Evolutionary conservation across 345 rosid species (phyloP).

Genomic region (Clausena lansium): DNA sequence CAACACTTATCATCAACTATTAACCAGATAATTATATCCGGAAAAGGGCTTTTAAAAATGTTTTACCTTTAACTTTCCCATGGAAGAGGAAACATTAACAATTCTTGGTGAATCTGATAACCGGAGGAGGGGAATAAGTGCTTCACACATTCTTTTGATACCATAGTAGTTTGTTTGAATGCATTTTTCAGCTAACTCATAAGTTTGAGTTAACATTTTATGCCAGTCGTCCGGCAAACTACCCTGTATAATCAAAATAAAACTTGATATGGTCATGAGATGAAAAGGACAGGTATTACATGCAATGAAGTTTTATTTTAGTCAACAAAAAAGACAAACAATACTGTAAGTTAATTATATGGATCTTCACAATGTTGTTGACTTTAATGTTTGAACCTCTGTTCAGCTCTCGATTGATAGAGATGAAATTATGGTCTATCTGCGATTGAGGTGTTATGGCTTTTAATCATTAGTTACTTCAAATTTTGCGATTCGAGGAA

Average conservation of each 20-base stretch:
- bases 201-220: background rate
- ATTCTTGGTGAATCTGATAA: conserved; percentile 21
- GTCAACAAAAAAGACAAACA: background rate
- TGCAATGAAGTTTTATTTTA: too few relatives aligned
- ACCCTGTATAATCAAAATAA: conserved; percentile 11
- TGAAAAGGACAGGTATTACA: too few relatives aligned
- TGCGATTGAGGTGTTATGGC: background rate
- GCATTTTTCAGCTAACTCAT: conserved; percentile 22
- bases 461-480: too few relatives aligned
- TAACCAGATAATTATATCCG: background rate
- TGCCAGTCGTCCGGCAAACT: conserved; percentile 9
- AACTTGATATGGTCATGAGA: background rate
- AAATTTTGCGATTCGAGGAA: too few relatives aligned
- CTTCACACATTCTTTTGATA: conserved; percentile 18
- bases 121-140: conserved; percentile 28
- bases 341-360: background rate
- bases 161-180: conserved; percentile 27
- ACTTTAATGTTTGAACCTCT: background rate
- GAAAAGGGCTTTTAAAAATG: background rate
- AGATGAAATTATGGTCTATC: background rate
- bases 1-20: conserved; percentile 5
- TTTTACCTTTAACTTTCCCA: conserved; percentile 38
- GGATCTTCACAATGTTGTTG: background rate
- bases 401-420: background rate
- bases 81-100: conserved; percentile 43